Conservation (phyloP, 1,284 basidiomycete genomes). For the Microbotryum scabiosae region DNA sequence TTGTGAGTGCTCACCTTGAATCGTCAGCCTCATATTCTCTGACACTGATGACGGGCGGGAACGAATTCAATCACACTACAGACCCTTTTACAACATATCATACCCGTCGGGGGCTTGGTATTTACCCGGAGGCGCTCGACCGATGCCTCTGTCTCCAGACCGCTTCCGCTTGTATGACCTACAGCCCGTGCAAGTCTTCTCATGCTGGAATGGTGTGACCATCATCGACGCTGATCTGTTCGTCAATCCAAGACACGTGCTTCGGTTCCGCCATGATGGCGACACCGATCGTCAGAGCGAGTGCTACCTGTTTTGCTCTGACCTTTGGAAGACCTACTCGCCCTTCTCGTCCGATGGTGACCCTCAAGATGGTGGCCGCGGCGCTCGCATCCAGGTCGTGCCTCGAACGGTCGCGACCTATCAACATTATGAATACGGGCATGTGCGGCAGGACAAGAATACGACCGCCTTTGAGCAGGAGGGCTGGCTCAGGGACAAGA, state of each 20-base stretch:
- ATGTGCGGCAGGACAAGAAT: constrained; percentile 14
- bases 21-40: constrained; percentile 2
- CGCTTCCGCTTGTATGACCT: constrained; percentile 36
- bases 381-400: constrained; percentile 20
- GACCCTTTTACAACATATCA: constrained; percentile 22
- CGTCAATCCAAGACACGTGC: constrained; percentile 28
- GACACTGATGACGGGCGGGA: no score
- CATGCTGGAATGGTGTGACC: constrained; percentile 39
- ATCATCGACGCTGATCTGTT: constrained; percentile 40
- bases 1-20: constrained; percentile 34
- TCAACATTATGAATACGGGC: constrained; percentile 10
- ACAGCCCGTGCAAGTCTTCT: constrained; percentile 43
- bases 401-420: constrained; percentile 15
- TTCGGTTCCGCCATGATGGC: constrained; percentile 18
- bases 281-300: constrained; percentile 17
- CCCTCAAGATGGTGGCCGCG: neutral
- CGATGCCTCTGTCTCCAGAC: constrained; percentile 34
- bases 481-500: neutral
- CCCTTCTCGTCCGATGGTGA: neutral
- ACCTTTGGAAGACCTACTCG: constrained; percentile 15
- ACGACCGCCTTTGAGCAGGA: constrained; percentile 16
- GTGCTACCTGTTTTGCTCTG: constrained; percentile 22
- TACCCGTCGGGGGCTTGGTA: constrained; percentile 19
- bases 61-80: neutral
- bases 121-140: constrained; percentile 31